Evolutionary conservation across 23 red algal species (phyloP), one percentile per base, ranked within the genome.

Genomic region (Agarophyton chilense): DNA sequence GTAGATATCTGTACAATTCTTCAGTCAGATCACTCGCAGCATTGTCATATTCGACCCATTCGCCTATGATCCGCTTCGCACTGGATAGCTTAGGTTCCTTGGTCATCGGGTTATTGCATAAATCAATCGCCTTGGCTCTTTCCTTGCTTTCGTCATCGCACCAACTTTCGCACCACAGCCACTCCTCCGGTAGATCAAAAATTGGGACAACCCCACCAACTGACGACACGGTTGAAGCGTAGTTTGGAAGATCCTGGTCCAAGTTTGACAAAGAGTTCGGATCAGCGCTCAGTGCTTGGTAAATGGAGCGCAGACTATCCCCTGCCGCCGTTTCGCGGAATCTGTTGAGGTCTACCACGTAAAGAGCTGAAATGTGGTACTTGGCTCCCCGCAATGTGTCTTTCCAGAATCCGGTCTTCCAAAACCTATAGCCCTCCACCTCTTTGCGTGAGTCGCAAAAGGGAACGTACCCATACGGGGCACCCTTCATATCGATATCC

Each of bases 161-260:
- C 97, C 97, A 99, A 29, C 71, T 96, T 77, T 99, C 97, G 65
- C 97, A 99, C 97, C 97, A 99, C 47, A 99, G 88, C 97, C 97
- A 99, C 43, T 99, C 97, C 10, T 58, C 66, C 12, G 96, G 93
- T 22, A 99, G 84, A 38, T 90, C 92, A 77, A 84, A 88, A 26
- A 99, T 93, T 17, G 90, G 97, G 19, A 99, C 85, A 25, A 50
- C 28, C 55, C 42, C 52, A 18, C 61, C 67, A 6, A 72, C 24
- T 43, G 82, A 89, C 29, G 90, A 86, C 29, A 45, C 46, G 14
- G 75, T 64, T 35, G 95, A 91, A 2, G 96, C 96, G 71, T 95
- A 99, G 76, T 99, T 99, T 4, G 97, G 97, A 25, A 99, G 80
- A 38, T 99, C 97, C 83, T 99, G 97, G 53, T 99, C 97, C 93